These are phyloP conservation scores for Marasmius tenuissimus DNA, from an alignment of 1,284 basidiomycete species.

Conservation along the genomic window DNA sequence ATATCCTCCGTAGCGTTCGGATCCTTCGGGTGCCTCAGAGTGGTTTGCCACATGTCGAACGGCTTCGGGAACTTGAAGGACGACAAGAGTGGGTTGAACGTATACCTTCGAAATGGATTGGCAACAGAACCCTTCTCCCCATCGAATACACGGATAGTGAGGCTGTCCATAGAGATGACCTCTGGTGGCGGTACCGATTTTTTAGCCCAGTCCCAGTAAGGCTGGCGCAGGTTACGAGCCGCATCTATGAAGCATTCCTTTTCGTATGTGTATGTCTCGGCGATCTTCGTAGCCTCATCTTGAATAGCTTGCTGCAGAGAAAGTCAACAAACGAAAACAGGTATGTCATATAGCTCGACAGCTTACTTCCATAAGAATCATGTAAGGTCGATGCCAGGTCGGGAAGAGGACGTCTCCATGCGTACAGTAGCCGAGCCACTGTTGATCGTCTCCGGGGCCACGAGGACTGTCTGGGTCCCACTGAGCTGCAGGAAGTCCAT, in stretches of 20 bases:
- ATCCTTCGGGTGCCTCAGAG: constrained; percentile 39
- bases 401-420: constrained; percentile 53
- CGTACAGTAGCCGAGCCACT: constrained; percentile 46
- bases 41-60: constrained; percentile 37
- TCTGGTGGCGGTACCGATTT: constrained; percentile 42
- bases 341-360: not conserved
- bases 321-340: not conserved
- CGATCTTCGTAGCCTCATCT: constrained; percentile 36
- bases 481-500: constrained; percentile 42
- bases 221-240: constrained; percentile 39
- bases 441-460: constrained; percentile 19
- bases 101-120: constrained; percentile 46
- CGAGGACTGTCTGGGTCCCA: constrained; percentile 45
- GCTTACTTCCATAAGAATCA: constrained; percentile 50
- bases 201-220: constrained; percentile 55
- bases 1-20: constrained; percentile 33
- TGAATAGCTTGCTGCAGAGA: constrained; percentile 43
- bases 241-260: constrained; percentile 33
- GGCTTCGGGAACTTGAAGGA: constrained; percentile 32
- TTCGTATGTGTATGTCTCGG: constrained; percentile 36
- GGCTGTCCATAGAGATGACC: constrained; percentile 35
- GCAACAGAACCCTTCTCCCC: constrained; percentile 31
- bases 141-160: constrained; percentile 38
- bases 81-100: constrained; percentile 40
- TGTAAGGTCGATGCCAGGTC: constrained; percentile 53